Base-by-base conservation (phyloP, 2,329 filamentous ascomycete species). In the Myriangium duriaei region DNA sequence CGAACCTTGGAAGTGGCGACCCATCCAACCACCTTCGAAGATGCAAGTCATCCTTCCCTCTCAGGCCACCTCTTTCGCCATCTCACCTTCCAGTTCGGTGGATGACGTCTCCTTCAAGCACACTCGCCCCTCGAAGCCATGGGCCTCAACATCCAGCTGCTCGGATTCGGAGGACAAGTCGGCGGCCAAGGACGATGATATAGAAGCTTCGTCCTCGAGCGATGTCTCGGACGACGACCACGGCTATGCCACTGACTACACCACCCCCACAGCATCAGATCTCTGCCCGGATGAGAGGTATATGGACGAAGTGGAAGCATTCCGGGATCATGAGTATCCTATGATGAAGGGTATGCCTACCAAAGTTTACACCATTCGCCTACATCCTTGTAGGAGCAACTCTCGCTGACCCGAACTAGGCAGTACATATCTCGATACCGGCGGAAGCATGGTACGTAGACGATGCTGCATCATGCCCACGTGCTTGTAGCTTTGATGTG, bases 371-470 rank as follows among this genome's bases (percentile, higher is more conserved):
- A 29, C 35, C 26, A 32, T 26, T 28, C 26, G 21, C 28, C 10
- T 21, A 16, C n/a, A n/a, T n/a, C n/a, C n/a, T n/a, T n/a, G n/a
- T n/a, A n/a, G n/a, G n/a, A n/a, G n/a, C n/a, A n/a, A n/a, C n/a
- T n/a, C n/a, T 15, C 15, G 16, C 36, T 39, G 30, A 39, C 30
- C 18, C 15, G 10, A 54, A 5, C 34, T 40, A 24, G 45, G 46
- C 21, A 41, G 47, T 5, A 47, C 55, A 32, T 96, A 95, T 57
- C 77, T 96, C 40, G 88, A 96, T 51, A 87, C 96, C 79, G 86
- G 86, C 0, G 88, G 86, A n/a, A 83, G 84, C n/a, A 88, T 87
- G 0, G 66, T 54, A 41, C 35, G 37, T 35, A 28, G n/a, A n/a
- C n/a, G 6, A 4, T 39, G 24, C 15, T 28, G n/a, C 17, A 18